Base-by-base conservation (phyloP, 805 yeast genomes). In the Teunomyces pallodes region DNA sequence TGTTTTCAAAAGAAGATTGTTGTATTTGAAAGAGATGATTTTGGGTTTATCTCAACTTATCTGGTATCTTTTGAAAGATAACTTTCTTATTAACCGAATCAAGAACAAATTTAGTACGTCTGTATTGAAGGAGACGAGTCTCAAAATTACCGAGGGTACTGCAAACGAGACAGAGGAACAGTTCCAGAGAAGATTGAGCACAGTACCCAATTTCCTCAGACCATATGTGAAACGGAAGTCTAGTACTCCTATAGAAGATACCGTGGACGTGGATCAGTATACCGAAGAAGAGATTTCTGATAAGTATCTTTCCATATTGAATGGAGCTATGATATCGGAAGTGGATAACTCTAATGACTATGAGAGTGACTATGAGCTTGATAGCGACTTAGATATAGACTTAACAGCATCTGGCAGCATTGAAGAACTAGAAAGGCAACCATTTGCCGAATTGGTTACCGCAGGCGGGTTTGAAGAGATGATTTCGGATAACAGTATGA, bases 271-370 rank as follows among this genome's bases (percentile, higher is more conserved):
- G 29, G 61, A 62, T 38, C 52, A 46, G 2, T 46, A 46, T 6
- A 35, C 53, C 1, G 59, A 60, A 8, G 62, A 59, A 2, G 52
- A 60, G 29, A n/a, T 65, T 1, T 42, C 44, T 8, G 49, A 53
- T 0, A 55, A 62, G 20, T 66, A 66, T 46, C 51, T 56, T 28
- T 46, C 52, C 4, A 50, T 72, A 5, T 52, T 75, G 31, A 47
- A 47, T 32, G 45, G 62, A 50, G n/a, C 61, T 58, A 6, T 56
- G 52, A 35, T 70, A 3, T 65, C 76, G 13, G 80, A 75, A 24
- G 53, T 61, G 16, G 80, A 76, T 47, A 62, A 58, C 36, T 67
- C 70, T 5, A 53, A 54, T 8, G 74, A 72, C 39, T 69, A 58
- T 27, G 27, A 14, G 3, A 36, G 39, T 12, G 50, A 49, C 14